Conservation (phyloP, 208 protist genomes). For the Leishmania tarentolae region DNA sequence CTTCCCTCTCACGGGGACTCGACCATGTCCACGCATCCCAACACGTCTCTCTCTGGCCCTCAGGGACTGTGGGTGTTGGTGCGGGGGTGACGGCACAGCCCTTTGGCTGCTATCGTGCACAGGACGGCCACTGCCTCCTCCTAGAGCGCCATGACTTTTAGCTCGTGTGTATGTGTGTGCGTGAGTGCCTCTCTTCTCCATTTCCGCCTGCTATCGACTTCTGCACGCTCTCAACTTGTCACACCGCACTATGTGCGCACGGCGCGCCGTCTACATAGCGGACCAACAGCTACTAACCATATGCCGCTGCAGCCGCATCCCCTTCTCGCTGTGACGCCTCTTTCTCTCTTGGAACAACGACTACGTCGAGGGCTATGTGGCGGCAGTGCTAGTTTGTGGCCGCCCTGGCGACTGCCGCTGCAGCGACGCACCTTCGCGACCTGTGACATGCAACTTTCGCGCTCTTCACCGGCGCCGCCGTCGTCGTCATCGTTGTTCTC, state of each 20-base stretch:
- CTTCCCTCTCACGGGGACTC: neutral
- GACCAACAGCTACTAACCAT: neutral
- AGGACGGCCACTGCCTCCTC: neutral
- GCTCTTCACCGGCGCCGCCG: neutral
- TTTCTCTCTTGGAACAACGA: neutral
- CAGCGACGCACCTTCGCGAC: constrained; percentile 4
- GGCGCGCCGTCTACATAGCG: neutral
- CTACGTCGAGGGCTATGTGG: neutral
- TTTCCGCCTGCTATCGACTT: neutral
- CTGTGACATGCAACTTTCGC: constrained; percentile 1
- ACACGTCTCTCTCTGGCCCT: neutral
- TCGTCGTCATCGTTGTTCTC: neutral
- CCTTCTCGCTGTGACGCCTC: neutral
- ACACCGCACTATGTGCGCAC: neutral
- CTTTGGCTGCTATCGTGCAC: neutral
- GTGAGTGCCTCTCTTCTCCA: neutral
- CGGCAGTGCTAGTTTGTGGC: neutral
- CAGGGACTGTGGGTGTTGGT: neutral
- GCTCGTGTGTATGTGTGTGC: neutral
- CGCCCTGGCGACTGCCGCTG: neutral
- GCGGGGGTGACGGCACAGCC: neutral
- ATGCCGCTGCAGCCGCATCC: neutral
- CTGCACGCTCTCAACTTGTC: neutral
- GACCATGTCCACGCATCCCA: neutral
- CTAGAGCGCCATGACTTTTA: neutral